Evolutionary conservation across 345 rosid species (phyloP).

Genomic region (Camelina laxa): DNA sequence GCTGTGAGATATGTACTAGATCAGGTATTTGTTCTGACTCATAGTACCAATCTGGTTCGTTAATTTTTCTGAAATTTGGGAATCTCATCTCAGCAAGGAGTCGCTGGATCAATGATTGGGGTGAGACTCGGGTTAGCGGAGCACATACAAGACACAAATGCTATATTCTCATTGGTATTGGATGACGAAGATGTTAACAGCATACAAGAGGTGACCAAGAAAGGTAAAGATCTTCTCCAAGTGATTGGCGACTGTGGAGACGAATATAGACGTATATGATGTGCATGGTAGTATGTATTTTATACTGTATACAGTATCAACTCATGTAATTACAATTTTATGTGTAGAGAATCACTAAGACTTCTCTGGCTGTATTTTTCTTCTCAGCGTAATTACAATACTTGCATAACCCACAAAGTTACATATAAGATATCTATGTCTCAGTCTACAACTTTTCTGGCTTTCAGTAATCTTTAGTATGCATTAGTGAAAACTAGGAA

Average conservation of each 20-base stretch:
- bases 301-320: constrained; percentile 4
- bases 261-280: constrained; percentile 70
- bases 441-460: too few relatives aligned
- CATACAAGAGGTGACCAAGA: constrained; percentile 60
- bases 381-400: not conserved
- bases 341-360: constrained; percentile 7
- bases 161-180: constrained; percentile 72
- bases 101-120: constrained; percentile 95
- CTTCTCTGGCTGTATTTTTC: not conserved
- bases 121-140: constrained; percentile 86
- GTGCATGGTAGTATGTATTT: not conserved
- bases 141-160: constrained; percentile 71
- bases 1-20: constrained; percentile 86
- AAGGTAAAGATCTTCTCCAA: constrained; percentile 74
- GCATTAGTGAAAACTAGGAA: too few relatives aligned
- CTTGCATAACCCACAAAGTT: too few relatives aligned
- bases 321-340: not conserved
- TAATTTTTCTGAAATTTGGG: not conserved
- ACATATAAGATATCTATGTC: too few relatives aligned
- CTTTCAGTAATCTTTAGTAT: too few relatives aligned
- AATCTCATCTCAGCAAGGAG: constrained; percentile 58
- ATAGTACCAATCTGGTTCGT: not conserved
- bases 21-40: constrained; percentile 55
- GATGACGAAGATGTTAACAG: constrained; percentile 78
- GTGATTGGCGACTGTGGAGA: constrained; percentile 98